Conservation (phyloP, 2,329 filamentous ascomycete species). For the Colletotrichum cuscutae region DNA sequence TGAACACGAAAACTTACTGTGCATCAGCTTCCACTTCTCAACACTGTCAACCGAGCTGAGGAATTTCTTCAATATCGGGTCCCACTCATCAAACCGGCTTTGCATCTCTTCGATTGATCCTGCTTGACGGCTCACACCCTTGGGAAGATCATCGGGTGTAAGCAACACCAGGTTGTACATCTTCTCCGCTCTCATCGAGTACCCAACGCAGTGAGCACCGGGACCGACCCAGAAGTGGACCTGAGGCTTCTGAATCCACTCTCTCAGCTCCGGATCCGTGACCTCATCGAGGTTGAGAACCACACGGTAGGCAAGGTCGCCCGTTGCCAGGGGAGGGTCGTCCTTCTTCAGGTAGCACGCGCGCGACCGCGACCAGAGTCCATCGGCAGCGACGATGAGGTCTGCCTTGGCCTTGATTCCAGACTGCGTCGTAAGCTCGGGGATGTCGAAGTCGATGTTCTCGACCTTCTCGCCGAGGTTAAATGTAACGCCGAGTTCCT, state of each 20-base stretch:
- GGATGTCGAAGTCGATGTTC: conserved; percentile 57
- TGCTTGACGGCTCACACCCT: conserved; percentile 58
- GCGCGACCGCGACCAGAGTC: conserved; percentile 69
- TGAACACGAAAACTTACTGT: conserved; percentile 43
- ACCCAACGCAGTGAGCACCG: conserved; percentile 69
- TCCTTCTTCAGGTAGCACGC: conserved; percentile 56
- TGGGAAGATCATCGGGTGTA: conserved; percentile 70
- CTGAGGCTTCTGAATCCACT: conserved; percentile 62
- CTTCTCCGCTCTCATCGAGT: conserved; percentile 66
- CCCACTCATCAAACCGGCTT: conserved; percentile 70
- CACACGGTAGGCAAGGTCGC: conserved; percentile 73
- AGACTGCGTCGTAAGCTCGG: conserved; percentile 50
- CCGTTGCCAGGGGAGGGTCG: conserved; percentile 65
- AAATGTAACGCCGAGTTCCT: conserved; percentile 63
- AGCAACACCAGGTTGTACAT: conserved; percentile 75
- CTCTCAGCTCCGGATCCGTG: conserved; percentile 57
- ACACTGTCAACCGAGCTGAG: conserved; percentile 64
- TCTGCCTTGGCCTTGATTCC: conserved; percentile 57
- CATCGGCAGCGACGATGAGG: conserved; percentile 71
- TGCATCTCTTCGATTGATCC: conserved; percentile 71
- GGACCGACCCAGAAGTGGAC: conserved; percentile 74
- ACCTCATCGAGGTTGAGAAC: conserved; percentile 64
- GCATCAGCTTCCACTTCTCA: conserved; percentile 77
- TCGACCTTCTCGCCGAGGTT: conserved; percentile 58
- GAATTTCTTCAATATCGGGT: conserved; percentile 62